Conservation (phyloP, 1,139 yeast species). For the Saccharomyces hybrid region DNA sequence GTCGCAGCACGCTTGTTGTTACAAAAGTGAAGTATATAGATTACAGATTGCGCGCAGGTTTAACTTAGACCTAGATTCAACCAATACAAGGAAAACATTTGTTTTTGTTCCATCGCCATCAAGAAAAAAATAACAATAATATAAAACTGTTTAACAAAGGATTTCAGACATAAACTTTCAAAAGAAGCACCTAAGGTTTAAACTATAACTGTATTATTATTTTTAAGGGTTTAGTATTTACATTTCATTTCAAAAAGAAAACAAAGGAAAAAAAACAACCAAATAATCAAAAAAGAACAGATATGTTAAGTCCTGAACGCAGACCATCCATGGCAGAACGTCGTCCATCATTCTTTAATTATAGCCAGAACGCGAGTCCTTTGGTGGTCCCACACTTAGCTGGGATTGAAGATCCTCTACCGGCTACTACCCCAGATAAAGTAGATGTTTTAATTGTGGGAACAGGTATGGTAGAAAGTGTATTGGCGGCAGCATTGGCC, state of each 20-base stretch:
- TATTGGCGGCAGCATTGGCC: slow-evolving; percentile 86
- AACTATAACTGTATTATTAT: neutral
- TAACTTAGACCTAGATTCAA: neutral
- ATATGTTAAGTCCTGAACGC: slow-evolving; percentile 31
- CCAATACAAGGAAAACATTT: neutral
- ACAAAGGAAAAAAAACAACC: neutral
- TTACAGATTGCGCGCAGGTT: neutral
- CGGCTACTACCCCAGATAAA: slow-evolving; percentile 44
- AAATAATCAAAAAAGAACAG: neutral
- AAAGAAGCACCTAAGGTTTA: neutral
- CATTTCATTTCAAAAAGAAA: neutral
- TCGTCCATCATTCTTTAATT: slow-evolving; percentile 37
- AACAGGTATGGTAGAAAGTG: slow-evolving; percentile 82
- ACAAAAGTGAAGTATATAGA: neutral
- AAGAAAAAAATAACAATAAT: neutral
- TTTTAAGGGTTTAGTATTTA: neutral
- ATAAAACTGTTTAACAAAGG: neutral
- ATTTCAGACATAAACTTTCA: neutral
- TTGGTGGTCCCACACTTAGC: slow-evolving; percentile 76
- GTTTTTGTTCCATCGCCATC: neutral
- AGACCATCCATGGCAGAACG: slow-evolving; percentile 69
- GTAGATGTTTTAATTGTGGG: slow-evolving; percentile 89
- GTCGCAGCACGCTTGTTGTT: neutral
- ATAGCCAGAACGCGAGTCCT: slow-evolving; percentile 38
- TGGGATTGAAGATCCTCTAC: slow-evolving; percentile 62